These are phyloP conservation scores for Peniophora sp. DNA, from an alignment of 1,284 basidiomycete species.

Conservation along the genomic window DNA sequence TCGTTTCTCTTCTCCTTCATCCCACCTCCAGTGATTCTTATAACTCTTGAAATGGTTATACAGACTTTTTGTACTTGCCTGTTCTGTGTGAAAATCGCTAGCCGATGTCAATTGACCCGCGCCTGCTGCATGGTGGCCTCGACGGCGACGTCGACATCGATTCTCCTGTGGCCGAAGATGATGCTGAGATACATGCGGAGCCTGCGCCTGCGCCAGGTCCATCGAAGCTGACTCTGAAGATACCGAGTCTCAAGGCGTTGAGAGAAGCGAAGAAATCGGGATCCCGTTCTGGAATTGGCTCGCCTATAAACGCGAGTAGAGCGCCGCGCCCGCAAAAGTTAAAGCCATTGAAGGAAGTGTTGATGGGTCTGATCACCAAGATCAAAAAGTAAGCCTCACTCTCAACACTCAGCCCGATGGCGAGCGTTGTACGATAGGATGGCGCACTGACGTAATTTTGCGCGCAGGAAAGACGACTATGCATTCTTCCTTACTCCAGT, in stretches of 20 bases:
- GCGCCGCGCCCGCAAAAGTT: constrained; percentile 52
- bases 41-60: too few species aligned
- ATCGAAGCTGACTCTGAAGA: constrained; percentile 20
- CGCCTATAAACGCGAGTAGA: constrained; percentile 18
- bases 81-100: too few species aligned
- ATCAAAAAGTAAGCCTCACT: constrained; percentile 56
- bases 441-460: constrained; percentile 2
- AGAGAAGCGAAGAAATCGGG: constrained; percentile 24
- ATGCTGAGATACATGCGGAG: too few species aligned
- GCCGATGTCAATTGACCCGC: too few species aligned
- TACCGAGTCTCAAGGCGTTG: constrained; percentile 26
- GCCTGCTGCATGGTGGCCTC: too few species aligned
- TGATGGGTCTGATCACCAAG: constrained; percentile 55
- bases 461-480: constrained; percentile 73
- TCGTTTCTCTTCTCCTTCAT: too few species aligned
- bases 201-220: too few species aligned
- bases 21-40: too few species aligned
- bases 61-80: too few species aligned
- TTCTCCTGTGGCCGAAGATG: too few species aligned
- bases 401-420: not conserved
- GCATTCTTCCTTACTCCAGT: constrained; percentile 77
- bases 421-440: too few species aligned
- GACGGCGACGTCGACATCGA: too few species aligned
- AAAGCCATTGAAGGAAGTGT: constrained; percentile 70
- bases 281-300: not conserved